These are phyloP conservation scores for Metahyphopichia silvanorum DNA, from an alignment of 805 yeast species.

Conservation along the genomic window DNA sequence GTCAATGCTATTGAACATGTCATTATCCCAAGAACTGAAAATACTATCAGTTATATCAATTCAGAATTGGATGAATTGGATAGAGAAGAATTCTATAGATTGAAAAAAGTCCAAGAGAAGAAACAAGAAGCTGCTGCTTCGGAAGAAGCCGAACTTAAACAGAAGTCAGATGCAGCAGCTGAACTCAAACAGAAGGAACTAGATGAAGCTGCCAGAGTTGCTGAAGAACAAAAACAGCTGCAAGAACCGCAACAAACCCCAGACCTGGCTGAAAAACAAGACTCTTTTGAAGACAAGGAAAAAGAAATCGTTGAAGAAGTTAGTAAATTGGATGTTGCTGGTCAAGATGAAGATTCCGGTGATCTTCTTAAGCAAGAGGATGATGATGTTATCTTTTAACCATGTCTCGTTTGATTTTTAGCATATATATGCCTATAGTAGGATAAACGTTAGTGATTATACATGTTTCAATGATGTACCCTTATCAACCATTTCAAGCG, in stretches of 20 bases:
- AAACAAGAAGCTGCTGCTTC: constrained; percentile 77
- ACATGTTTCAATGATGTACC: too few relatives aligned
- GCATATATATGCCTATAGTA: too few relatives aligned
- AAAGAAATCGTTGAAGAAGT: constrained; percentile 26
- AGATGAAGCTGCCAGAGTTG: too few relatives aligned
- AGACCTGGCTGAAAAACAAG: too few relatives aligned
- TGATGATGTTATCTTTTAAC: constrained; percentile 43
- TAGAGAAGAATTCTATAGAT: constrained; percentile 95
- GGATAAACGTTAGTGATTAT: too few relatives aligned
- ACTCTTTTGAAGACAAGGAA: constrained; percentile 18
- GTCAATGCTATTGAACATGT: constrained; percentile 99
- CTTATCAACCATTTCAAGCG: too few relatives aligned
- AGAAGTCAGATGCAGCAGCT: constrained; percentile 10
- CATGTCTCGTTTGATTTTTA: too few relatives aligned
- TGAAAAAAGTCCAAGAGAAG: constrained; percentile 95
- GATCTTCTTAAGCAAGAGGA: constrained; percentile 40
- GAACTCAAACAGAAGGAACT: constrained; percentile 3
- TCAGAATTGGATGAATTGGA: constrained; percentile 96
- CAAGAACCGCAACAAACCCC: too few relatives aligned
- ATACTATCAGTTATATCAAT: constrained; percentile 86
- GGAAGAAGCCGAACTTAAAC: constrained; percentile 51
- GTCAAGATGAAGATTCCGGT: constrained; percentile 10
- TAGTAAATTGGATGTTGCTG: constrained; percentile 19
- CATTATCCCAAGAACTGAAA: constrained; percentile 95
- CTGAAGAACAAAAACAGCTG: too few relatives aligned